Conservation (phyloP, 139 green algal genomes). For the Closterium sp. region DNA sequence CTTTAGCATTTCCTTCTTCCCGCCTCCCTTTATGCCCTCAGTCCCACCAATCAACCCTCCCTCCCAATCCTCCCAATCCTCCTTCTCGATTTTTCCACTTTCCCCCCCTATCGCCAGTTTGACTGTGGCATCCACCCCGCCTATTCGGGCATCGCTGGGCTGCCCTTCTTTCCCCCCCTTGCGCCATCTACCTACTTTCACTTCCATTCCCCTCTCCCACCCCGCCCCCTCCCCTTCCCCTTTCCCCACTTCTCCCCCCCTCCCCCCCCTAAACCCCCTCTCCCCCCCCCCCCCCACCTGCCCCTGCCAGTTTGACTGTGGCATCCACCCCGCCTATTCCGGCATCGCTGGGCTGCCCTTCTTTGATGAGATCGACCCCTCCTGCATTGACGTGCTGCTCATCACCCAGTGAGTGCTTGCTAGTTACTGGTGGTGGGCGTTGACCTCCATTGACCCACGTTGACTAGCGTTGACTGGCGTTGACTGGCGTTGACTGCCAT, state of each 20-base stretch:
- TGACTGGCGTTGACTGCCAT: not conserved
- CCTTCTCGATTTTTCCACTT: too few relatives aligned
- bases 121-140: conserved; percentile 94
- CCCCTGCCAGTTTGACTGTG: conserved; percentile 83
- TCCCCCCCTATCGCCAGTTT: conserved; percentile 62
- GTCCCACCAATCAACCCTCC: not conserved
- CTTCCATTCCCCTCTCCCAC: too few relatives aligned
- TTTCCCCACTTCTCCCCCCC: too few relatives aligned
- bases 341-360: conserved; percentile 84
- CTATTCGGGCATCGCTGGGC: conserved; percentile 71
- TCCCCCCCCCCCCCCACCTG: conserved; percentile 57
- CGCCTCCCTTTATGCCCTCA: too few relatives aligned
- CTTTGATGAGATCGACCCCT: conserved; percentile 84
- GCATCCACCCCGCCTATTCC: conserved; percentile 89
- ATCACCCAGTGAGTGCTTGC: conserved; percentile 78
- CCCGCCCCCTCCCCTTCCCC: too few relatives aligned
- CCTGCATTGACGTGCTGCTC: conserved; percentile 81
- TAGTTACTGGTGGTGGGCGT: not conserved
- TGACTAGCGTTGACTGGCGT: too few relatives aligned
- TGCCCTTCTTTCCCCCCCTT: conserved; percentile 91
- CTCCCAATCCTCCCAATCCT: not conserved
- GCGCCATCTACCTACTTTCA: too few relatives aligned
- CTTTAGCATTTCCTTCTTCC: too few relatives aligned
- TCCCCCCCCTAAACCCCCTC: too few relatives aligned
- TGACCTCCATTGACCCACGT: not conserved